These are phyloP conservation scores for Linnemannia hyalina DNA, from an alignment of 192 early-diverging fungal species.

Conservation along the genomic window DNA sequence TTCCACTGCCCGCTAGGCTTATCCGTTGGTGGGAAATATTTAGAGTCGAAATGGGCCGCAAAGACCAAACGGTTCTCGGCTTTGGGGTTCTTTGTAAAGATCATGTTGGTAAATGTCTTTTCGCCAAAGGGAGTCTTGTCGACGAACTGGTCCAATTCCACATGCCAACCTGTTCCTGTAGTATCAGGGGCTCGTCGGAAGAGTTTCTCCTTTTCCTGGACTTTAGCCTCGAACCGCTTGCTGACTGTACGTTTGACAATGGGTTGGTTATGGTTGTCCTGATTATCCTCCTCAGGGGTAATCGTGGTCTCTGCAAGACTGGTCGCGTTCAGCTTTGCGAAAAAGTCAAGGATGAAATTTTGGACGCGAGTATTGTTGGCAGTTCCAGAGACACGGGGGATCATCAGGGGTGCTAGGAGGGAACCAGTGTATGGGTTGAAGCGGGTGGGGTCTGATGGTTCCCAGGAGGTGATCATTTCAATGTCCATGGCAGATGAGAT, in stretches of 20 bases:
- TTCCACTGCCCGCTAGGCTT: conserved; percentile 8
- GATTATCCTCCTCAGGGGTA: background rate
- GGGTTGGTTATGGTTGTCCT: background rate
- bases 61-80: conserved; percentile 82
- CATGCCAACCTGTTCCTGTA: conserved; percentile 69
- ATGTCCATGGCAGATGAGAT: conserved; percentile 37
- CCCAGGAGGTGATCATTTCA: conserved; percentile 38
- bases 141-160: conserved; percentile 85
- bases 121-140: conserved; percentile 82
- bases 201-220: background rate
- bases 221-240: background rate
- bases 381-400: conserved; percentile 86
- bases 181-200: conserved; percentile 14
- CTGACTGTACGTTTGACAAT: background rate
- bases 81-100: conserved; percentile 88
- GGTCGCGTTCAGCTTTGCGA: conserved; percentile 63
- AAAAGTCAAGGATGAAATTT: conserved; percentile 74
- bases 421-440: conserved; percentile 59
- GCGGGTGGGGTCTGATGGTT: conserved; percentile 26
- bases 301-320: conserved; percentile 13
- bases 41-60: conserved; percentile 95
- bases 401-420: conserved; percentile 78
- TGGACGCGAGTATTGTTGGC: conserved; percentile 77
- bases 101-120: conserved; percentile 86
- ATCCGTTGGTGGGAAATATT: conserved; percentile 72